phyloP scores from a whole-genome alignment of 306 rosid genomes.

The Dryas octopetala region DNA sequence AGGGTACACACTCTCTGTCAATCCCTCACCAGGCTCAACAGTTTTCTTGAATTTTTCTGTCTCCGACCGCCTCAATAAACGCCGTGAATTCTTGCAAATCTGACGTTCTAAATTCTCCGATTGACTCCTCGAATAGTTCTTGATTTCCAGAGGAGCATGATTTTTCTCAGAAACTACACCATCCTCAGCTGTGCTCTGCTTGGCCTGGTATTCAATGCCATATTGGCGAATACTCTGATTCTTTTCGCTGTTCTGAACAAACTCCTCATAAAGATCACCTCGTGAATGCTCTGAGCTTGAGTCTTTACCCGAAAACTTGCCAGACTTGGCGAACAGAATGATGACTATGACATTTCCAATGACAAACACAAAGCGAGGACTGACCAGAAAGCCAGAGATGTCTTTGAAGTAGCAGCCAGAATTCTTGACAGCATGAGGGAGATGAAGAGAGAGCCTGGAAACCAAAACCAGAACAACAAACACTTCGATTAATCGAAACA shows the following conservation, averaged over 20 bases:
- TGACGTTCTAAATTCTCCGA: constrained; percentile 35
- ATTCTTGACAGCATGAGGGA: constrained; percentile 58
- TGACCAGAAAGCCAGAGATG: constrained; percentile 42
- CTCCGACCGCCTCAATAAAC: constrained; percentile 43
- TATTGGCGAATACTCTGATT: constrained; percentile 18
- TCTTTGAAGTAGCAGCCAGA: constrained; percentile 54
- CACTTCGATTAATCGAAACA: constrained; percentile 60
- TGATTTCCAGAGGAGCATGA: constrained; percentile 13
- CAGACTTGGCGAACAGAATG: constrained; percentile 64
- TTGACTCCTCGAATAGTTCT: constrained; percentile 47
- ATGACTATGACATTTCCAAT: constrained; percentile 74
- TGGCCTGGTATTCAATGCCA: constrained; percentile 6
- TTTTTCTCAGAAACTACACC: background rate
- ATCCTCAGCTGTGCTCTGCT: background rate
- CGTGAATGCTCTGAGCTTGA: constrained; percentile 23
- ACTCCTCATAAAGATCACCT: constrained; percentile 51
- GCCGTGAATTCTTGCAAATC: constrained; percentile 28
- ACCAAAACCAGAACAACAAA: constrained; percentile 51
- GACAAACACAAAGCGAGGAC: constrained; percentile 66
- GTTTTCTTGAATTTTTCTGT: constrained; percentile 44
- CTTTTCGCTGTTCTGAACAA: constrained; percentile 40
- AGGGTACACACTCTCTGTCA: constrained; percentile 21
- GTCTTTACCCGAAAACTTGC: constrained; percentile 42
- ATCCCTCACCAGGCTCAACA: constrained; percentile 8
- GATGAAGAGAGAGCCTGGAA: constrained; percentile 51